These are phyloP conservation scores for Aegle marmelos DNA, from an alignment of 345 rosid genomes.

Conservation along the genomic window DNA sequence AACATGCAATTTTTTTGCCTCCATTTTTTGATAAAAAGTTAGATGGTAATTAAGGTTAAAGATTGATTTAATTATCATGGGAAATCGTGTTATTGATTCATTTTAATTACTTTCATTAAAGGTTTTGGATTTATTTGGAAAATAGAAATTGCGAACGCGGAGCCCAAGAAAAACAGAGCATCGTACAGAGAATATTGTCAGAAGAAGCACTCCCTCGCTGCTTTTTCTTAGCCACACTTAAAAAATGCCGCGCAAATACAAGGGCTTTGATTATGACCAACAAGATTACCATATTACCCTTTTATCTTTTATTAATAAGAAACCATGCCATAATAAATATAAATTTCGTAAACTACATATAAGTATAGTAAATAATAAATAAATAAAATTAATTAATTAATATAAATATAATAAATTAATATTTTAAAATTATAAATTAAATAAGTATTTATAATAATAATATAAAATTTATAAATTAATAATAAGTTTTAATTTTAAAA, in stretches of 20 bases:
- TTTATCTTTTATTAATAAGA: too few relatives aligned
- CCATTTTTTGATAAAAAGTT: neutral
- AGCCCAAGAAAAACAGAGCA: slow-evolving; percentile 24
- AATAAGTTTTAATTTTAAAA: too few relatives aligned
- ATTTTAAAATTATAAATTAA: too few relatives aligned
- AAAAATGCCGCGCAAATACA: slow-evolving; percentile 12
- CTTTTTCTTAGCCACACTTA: neutral
- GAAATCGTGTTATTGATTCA: too few relatives aligned
- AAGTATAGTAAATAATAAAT: too few relatives aligned
- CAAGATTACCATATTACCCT: slow-evolving; percentile 3
- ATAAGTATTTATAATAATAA: too few relatives aligned
- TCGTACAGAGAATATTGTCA: slow-evolving; percentile 75
- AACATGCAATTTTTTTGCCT: neutral
- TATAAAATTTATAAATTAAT: too few relatives aligned
- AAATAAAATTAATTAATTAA: too few relatives aligned
- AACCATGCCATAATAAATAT: too few relatives aligned
- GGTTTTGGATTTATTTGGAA: neutral
- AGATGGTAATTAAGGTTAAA: neutral
- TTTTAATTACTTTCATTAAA: neutral
- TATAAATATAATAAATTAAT: too few relatives aligned
- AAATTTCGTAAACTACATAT: too few relatives aligned
- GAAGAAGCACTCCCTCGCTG: slow-evolving; percentile 11
- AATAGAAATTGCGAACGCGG: slow-evolving; percentile 4
- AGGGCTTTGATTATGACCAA: neutral
- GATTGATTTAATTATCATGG: too few relatives aligned